These are phyloP conservation scores for Vanilla planifolia DNA, from an alignment of 106 monocot genomes.

Conservation along the genomic window DNA sequence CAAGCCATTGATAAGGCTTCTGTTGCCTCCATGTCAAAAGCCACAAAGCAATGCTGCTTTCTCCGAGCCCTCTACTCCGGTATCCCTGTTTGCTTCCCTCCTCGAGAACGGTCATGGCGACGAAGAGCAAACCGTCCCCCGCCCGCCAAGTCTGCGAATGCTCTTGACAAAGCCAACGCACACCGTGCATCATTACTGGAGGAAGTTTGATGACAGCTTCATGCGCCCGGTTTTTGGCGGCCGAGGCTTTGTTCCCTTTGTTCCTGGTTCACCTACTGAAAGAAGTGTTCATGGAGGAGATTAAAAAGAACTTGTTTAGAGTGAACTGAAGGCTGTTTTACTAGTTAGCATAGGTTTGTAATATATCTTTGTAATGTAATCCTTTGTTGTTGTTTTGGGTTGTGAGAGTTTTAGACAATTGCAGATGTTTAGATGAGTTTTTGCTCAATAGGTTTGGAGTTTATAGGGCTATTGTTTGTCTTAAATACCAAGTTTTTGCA, in stretches of 20 bases:
- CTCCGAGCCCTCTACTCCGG: slow-evolving; percentile 59
- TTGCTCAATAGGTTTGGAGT: slow-evolving; percentile 1
- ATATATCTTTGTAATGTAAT: too few relatives aligned
- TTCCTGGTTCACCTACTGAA: slow-evolving; percentile 85
- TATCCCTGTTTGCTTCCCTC: slow-evolving; percentile 48
- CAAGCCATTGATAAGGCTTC: slow-evolving; percentile 64
- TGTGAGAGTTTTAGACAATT: not conserved
- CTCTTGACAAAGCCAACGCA: slow-evolving; percentile 62
- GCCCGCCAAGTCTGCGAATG: slow-evolving; percentile 72
- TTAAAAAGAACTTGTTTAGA: too few relatives aligned
- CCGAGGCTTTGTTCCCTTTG: slow-evolving; percentile 70
- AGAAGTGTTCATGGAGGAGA: slow-evolving; percentile 25
- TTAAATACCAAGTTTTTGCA: too few relatives aligned
- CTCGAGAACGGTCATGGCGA: slow-evolving; percentile 3
- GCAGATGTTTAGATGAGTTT: not conserved
- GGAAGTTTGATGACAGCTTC: slow-evolving; percentile 74
- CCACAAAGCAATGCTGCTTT: slow-evolving; percentile 2
- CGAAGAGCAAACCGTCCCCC: slow-evolving; percentile 6
- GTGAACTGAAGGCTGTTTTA: too few relatives aligned
- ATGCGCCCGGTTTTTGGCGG: slow-evolving; percentile 94
- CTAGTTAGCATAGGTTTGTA: too few relatives aligned
- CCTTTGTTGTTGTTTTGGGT: slow-evolving; percentile 1
- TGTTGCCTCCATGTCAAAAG: slow-evolving; percentile 30
- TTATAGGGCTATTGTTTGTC: too few relatives aligned
- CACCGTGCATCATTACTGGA: slow-evolving; percentile 83